phyloP scores from a whole-genome alignment of 768 basidiomycete genomes.

The Rhizopogon vesiculosus region DNA sequence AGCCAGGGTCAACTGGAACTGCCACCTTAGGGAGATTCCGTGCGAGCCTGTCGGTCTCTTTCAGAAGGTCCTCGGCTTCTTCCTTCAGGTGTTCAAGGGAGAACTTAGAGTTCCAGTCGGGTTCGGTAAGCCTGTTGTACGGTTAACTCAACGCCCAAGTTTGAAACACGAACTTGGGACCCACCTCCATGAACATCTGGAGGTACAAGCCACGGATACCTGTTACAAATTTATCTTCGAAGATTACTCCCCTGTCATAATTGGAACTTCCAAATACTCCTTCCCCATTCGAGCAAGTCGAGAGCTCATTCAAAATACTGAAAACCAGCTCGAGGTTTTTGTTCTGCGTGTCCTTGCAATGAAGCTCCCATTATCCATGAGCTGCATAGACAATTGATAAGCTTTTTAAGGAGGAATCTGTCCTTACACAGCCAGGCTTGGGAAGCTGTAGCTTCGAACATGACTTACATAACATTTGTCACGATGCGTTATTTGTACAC shows the following conservation, averaged over 20 bases:
- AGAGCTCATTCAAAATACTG: slow-evolving; percentile 6
- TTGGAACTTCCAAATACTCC: slow-evolving; percentile 6
- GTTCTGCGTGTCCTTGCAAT: slow-evolving; percentile 1
- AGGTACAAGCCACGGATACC: slow-evolving; percentile 4
- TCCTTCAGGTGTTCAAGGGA: slow-evolving; percentile 10
- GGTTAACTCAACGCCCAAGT: not conserved
- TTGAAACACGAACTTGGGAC: not conserved
- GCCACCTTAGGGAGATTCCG: not conserved
- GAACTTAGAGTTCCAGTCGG: slow-evolving; percentile 5
- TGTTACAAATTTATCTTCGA: slow-evolving; percentile 10
- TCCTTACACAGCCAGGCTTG: slow-evolving; percentile 16
- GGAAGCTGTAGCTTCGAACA: slow-evolving; percentile 8
- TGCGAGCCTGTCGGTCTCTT: not conserved
- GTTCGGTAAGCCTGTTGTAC: not conserved
- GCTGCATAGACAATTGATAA: slow-evolving; percentile 6
- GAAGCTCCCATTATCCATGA: slow-evolving; percentile 11
- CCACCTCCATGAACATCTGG: slow-evolving; percentile 3
- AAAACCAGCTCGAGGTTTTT: slow-evolving; percentile 1
- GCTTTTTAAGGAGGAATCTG: too few species aligned
- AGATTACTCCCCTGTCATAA: slow-evolving; percentile 12
- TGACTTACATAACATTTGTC: too few species aligned
- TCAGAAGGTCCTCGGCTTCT: slow-evolving; percentile 14
- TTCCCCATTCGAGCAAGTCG: slow-evolving; percentile 15
- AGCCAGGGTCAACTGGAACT: too few species aligned
- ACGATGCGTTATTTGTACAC: too few species aligned